Percentiles rank a stretch among this genome's conserved stretches.
Conservation (phyloP, 495 filamentous ascomycete species). For the Aspergillus diversus region DNA sequence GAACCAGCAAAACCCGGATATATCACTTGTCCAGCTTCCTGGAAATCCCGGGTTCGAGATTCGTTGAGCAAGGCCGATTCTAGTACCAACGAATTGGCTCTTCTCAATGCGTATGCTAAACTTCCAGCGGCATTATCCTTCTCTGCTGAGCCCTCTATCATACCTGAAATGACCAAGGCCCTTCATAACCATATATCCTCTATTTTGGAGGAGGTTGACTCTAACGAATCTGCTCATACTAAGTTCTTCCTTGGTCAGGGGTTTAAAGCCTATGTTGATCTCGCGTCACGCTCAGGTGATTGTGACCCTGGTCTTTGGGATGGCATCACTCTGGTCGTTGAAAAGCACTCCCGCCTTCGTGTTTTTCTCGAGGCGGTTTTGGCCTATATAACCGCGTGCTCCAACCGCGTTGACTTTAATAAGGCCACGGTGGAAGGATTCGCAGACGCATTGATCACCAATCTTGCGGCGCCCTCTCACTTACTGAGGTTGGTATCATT, state of each 20-base stretch:
- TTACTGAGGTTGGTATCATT: constrained; percentile 71
- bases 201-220: constrained; percentile 26
- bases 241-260: constrained; percentile 48
- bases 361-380: constrained; percentile 70
- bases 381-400: constrained; percentile 57
- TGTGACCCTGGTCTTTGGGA: constrained; percentile 59
- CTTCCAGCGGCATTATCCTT: constrained; percentile 43
- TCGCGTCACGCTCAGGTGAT: constrained; percentile 33
- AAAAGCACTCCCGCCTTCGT: constrained; percentile 61
- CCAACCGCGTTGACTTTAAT: constrained; percentile 43
- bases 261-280: constrained; percentile 51
- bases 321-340: constrained; percentile 61
- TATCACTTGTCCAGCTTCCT: constrained; percentile 64
- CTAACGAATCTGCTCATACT: constrained; percentile 15
- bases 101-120: constrained; percentile 46
- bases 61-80: constrained; percentile 55
- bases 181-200: constrained; percentile 40
- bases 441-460: constrained; percentile 64
- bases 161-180: constrained; percentile 38
- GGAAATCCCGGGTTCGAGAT: constrained; percentile 69
- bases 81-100: constrained; percentile 32
- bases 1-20: constrained; percentile 55
- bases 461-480: constrained; percentile 73
- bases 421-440: constrained; percentile 57
- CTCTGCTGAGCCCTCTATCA: constrained; percentile 36